Conservation (phyloP, 257 asterid species). For the Solanum pimpinellifolium region DNA sequence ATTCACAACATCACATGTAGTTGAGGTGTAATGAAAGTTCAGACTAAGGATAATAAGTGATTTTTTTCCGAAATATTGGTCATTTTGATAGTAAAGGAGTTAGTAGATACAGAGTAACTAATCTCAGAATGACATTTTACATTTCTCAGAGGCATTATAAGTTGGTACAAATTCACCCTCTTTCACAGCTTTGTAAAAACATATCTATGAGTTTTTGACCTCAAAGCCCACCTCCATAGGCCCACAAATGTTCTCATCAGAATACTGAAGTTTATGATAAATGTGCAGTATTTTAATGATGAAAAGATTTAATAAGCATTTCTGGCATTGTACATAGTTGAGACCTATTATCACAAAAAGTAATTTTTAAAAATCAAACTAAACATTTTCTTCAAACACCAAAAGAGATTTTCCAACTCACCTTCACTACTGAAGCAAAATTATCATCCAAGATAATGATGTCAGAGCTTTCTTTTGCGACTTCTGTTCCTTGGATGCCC, state of each 20-base stretch:
- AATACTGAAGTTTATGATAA: not conserved
- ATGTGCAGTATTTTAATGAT: not conserved
- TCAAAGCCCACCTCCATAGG: not conserved
- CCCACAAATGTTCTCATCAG: not conserved
- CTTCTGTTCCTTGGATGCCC: conserved; percentile 99
- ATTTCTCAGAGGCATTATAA: not conserved
- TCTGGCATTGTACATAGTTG: not conserved
- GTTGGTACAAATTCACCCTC: not conserved
- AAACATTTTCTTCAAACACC: not conserved
- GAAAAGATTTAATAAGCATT: not conserved
- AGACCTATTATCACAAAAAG: not conserved
- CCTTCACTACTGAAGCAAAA: conserved; percentile 92
- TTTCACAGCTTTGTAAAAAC: not conserved
- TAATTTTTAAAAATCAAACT: not conserved
- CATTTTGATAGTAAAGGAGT: not conserved
- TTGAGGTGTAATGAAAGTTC: not conserved
- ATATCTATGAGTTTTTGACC: not conserved
- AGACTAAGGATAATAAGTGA: not conserved
- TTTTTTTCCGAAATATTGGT: not conserved
- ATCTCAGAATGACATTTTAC: not conserved
- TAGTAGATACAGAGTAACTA: not conserved
- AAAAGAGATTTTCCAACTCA: conserved; percentile 9
- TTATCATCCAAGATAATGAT: conserved; percentile 88
- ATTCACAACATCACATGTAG: not conserved
- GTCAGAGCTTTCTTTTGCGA: conserved; percentile 97